Conservation (phyloP, 1,284 basidiomycete genomes). For the Tilletia caries region DNA sequence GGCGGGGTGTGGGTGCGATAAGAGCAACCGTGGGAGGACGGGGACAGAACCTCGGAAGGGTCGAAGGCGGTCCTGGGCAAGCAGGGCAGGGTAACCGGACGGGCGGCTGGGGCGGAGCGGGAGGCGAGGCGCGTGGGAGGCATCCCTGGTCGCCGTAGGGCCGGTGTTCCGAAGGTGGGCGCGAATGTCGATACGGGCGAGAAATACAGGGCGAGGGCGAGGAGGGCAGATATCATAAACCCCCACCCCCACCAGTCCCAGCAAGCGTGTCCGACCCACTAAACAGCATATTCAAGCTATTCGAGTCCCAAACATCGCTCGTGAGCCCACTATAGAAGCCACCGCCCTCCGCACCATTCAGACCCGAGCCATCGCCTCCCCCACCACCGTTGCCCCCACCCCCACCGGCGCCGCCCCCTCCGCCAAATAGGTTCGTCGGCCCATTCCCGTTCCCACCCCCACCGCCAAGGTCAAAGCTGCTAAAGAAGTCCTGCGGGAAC, state of each 20-base stretch:
- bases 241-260: neutral
- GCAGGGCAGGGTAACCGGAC: too few relatives aligned
- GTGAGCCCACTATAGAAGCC: neutral
- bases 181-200: too few relatives aligned
- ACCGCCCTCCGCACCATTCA: neutral
- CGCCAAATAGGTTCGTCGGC: neutral
- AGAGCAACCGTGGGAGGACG: too few relatives aligned
- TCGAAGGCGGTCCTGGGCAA: too few relatives aligned
- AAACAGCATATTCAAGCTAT: slow-evolving; percentile 1
- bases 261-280: neutral
- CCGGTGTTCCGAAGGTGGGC: too few relatives aligned
- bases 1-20: too few relatives aligned
- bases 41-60: too few relatives aligned
- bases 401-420: neutral
- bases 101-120: too few relatives aligned
- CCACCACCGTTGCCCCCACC: neutral
- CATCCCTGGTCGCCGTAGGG: too few relatives aligned
- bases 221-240: neutral
- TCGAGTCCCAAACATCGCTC: slow-evolving; percentile 6
- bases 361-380: neutral
- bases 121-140: too few relatives aligned
- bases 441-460: too few relatives aligned
- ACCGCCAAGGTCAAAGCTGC: neutral
- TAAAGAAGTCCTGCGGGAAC: neutral
- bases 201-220: too few relatives aligned